Percentiles rank a stretch among this genome's conserved stretches.
Evolutionary conservation across 176 grass and related monocot species (phyloP).

Genomic region (Oryza meridionalis): DNA sequence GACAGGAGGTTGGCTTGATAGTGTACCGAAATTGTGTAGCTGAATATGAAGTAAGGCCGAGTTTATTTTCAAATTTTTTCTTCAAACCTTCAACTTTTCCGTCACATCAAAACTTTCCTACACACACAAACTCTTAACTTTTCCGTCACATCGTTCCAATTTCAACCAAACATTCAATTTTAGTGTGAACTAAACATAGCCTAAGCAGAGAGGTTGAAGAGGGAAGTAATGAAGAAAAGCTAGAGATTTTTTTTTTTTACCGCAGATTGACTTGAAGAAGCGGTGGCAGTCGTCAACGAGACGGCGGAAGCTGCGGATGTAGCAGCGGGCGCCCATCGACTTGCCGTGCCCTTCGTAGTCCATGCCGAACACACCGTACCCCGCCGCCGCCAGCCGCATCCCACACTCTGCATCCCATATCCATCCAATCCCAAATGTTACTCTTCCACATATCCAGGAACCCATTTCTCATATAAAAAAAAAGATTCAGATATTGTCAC

Average conservation of each 20-base stretch:
- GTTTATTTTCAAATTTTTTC: too few relatives aligned
- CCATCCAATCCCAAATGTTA: not conserved
- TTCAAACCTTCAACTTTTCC: too few relatives aligned
- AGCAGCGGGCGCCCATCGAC: constrained; percentile 77
- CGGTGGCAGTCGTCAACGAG: constrained; percentile 69
- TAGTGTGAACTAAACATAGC: too few relatives aligned
- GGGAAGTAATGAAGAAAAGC: not conserved
- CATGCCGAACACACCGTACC: constrained; percentile 79
- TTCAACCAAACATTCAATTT: too few relatives aligned
- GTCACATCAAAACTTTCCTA: too few relatives aligned
- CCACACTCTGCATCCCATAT: constrained; percentile 47
- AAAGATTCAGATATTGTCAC: too few relatives aligned
- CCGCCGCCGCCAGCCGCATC: constrained; percentile 50
- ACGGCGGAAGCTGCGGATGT: constrained; percentile 77
- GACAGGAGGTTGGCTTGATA: too few relatives aligned
- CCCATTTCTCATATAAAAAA: not conserved
- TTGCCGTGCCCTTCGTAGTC: constrained; percentile 94
- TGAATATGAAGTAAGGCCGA: not conserved
- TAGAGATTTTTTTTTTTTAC: constrained; percentile 16
- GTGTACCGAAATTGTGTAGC: too few relatives aligned
- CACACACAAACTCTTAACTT: too few relatives aligned
- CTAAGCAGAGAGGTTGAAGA: not conserved
- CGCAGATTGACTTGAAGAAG: constrained; percentile 86
- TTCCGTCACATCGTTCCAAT: too few relatives aligned
- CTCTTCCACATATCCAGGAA: not conserved